A percentile compares a stretch with the other conserved stretches of the same genome.
Conservation (phyloP, 345 rosid genomes). For the Toxicodendron radicans region DNA sequence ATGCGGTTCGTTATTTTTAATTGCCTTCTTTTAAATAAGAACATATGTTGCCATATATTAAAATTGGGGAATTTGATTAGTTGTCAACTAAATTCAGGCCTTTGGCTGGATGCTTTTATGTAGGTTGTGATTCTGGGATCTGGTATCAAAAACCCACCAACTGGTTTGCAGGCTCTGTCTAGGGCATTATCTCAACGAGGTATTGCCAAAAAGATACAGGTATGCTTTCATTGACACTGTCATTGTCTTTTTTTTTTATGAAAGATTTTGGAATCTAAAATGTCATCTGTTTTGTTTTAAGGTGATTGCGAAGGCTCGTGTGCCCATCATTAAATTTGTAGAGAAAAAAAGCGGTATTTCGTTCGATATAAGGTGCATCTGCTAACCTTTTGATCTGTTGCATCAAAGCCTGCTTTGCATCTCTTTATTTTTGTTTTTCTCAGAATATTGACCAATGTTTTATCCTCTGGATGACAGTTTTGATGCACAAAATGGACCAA, state of each 20-base stretch:
- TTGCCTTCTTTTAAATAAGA: neutral
- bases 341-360: constrained; percentile 81
- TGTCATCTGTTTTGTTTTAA: too few species aligned
- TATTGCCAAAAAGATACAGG: constrained; percentile 82
- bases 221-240: constrained; percentile 10
- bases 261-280: constrained; percentile 5
- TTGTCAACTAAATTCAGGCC: neutral
- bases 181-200: constrained; percentile 80
- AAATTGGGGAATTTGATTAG: neutral
- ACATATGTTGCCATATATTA: neutral
- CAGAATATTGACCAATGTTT: constrained; percentile 5
- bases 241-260: neutral
- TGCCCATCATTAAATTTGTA: constrained; percentile 86
- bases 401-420: neutral
- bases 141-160: constrained; percentile 65
- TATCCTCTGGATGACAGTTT: constrained; percentile 50
- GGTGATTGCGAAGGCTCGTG: constrained; percentile 92
- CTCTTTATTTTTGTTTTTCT: neutral
- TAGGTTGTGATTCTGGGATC: constrained; percentile 85
- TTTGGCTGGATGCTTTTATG: constrained; percentile 7
- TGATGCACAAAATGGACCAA: constrained; percentile 67
- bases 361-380: constrained; percentile 77
- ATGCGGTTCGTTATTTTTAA: neutral
- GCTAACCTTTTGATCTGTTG: constrained; percentile 11
- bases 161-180: constrained; percentile 77